Evolutionary conservation across 2,329 filamentous ascomycete genomes (phyloP).

Genomic region (Aureobasidium sp.): DNA sequence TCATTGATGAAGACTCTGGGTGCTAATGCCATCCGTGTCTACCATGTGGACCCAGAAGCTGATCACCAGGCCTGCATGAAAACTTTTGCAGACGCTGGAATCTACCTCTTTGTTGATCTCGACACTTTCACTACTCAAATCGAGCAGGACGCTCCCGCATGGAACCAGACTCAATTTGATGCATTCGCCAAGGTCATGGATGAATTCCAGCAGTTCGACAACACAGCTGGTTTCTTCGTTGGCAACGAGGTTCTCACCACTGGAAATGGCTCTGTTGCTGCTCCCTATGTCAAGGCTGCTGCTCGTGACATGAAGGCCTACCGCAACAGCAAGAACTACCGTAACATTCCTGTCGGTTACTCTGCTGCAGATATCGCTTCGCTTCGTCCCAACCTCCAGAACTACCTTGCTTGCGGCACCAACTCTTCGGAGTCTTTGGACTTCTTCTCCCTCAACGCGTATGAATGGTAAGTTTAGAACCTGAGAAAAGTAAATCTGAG

Average conservation of each 20-base stretch:
- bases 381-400: constrained; percentile 58
- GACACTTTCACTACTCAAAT: constrained; percentile 69
- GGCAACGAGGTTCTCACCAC: constrained; percentile 77
- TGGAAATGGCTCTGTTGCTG: constrained; percentile 51
- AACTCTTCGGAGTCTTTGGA: constrained; percentile 65
- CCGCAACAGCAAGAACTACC: constrained; percentile 66
- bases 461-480: constrained; percentile 46
- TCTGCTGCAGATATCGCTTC: constrained; percentile 77
- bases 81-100: constrained; percentile 69
- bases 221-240: constrained; percentile 76
- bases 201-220: constrained; percentile 68
- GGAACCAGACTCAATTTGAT: constrained; percentile 66
- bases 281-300: constrained; percentile 78
- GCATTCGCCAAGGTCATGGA: constrained; percentile 68
- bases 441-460: constrained; percentile 81
- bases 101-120: constrained; percentile 79
- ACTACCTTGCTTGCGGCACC: constrained; percentile 72
- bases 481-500: too few species aligned
- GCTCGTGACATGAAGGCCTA: constrained; percentile 78
- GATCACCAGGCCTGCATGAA: constrained; percentile 77
- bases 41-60: constrained; percentile 68
- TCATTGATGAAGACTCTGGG: constrained; percentile 71
- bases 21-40: constrained; percentile 73
- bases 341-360: constrained; percentile 78
- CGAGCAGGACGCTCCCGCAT: constrained; percentile 54